Conservation (phyloP, 2,329 filamentous ascomycete genomes). For the Neurospora sp. region DNA sequence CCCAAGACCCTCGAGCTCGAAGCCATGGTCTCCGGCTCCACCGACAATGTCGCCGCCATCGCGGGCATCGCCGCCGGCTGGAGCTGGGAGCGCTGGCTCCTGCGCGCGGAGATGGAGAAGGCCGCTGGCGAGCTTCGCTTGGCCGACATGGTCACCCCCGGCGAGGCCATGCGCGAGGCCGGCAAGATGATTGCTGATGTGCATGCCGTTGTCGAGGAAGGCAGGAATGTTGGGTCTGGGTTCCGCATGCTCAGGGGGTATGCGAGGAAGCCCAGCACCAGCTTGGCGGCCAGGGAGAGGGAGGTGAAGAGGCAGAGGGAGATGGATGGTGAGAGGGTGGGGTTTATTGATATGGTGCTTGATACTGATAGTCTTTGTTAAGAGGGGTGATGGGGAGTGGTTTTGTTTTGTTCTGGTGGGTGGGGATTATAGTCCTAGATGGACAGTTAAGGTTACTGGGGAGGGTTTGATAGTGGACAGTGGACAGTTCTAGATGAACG, state of each 20-base stretch:
- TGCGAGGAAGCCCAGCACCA: slow-evolving; percentile 46
- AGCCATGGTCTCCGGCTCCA: slow-evolving; percentile 56
- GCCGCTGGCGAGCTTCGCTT: slow-evolving; percentile 54
- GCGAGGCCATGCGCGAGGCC: slow-evolving; percentile 43
- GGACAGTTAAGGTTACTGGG: neutral
- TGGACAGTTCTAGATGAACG: neutral
- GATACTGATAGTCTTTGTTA: neutral
- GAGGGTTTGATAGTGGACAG: neutral
- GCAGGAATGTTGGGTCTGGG: slow-evolving; percentile 45
- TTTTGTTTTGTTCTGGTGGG: neutral
- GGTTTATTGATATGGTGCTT: neutral
- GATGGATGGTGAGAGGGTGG: neutral
- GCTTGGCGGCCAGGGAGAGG: neutral
- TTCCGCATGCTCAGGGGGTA: slow-evolving; percentile 55
- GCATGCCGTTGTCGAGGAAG: slow-evolving; percentile 53
- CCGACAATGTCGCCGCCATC: slow-evolving; percentile 61
- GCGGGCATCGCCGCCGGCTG: slow-evolving; percentile 77
- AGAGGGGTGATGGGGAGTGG: neutral
- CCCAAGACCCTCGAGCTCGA: slow-evolving; percentile 44
- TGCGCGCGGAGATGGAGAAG: slow-evolving; percentile 78
- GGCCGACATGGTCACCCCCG: slow-evolving; percentile 40
- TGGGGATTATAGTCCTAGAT: neutral
- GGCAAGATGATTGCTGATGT: slow-evolving; percentile 51
- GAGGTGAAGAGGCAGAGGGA: neutral
- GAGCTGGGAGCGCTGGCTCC: slow-evolving; percentile 94